phyloP scores from a whole-genome alignment of 805 yeast species.

The Pichia phayaonensis region DNA sequence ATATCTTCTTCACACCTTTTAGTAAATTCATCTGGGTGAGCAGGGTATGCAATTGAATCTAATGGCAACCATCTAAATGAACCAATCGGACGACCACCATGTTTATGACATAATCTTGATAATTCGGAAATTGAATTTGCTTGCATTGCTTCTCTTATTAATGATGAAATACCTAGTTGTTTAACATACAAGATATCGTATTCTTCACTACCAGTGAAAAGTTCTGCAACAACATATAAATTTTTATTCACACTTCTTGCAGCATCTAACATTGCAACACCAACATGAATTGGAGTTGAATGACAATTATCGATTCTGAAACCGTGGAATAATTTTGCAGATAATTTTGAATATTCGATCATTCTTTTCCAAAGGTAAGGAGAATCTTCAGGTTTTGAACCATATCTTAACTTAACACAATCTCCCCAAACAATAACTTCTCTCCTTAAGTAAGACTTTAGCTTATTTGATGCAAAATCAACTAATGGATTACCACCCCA shows the following conservation, averaged over 20 bases:
- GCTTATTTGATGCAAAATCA: conserved; percentile 78
- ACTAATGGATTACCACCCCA: conserved; percentile 95
- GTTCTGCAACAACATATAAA: conserved; percentile 87
- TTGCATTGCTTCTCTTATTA: conserved; percentile 96
- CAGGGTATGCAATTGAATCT: conserved; percentile 66
- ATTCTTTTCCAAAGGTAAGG: conserved; percentile 87
- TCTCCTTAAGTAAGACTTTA: conserved; percentile 78
- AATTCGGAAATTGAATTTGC: conserved; percentile 85
- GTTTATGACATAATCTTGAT: conserved; percentile 78
- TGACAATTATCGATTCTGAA: conserved; percentile 94
- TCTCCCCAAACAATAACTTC: conserved; percentile 98
- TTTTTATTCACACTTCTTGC: conserved; percentile 84
- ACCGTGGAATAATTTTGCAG: conserved; percentile 76
- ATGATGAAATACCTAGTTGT: conserved; percentile 77
- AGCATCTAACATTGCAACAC: conserved; percentile 76
- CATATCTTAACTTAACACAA: conserved; percentile 89
- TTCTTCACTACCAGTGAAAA: conserved; percentile 87
- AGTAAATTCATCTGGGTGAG: conserved; percentile 31
- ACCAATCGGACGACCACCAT: conserved; percentile 95
- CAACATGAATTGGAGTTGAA: conserved; percentile 93
- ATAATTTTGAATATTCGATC: conserved; percentile 62
- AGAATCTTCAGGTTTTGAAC: conserved; percentile 67
- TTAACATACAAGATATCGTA: conserved; percentile 89
- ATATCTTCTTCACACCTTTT: conserved; percentile 21
- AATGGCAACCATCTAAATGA: conserved; percentile 76